Evolutionary conservation across 495 filamentous ascomycete genomes (phyloP), one percentile per base, ranked within the genome.

Genomic region (Podospora comata): DNA sequence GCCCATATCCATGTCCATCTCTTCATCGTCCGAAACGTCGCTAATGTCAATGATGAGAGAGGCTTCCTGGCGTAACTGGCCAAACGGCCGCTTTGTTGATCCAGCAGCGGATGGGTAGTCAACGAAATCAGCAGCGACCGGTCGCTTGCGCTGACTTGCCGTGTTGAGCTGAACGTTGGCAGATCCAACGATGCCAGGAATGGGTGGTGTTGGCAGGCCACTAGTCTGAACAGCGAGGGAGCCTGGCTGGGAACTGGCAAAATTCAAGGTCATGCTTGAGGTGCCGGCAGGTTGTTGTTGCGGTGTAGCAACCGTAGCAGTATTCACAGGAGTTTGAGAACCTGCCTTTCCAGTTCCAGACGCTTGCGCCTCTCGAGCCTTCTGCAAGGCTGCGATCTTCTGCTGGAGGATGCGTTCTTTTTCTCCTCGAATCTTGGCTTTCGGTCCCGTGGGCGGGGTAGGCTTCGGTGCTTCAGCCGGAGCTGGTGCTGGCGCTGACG

Each of bases 41-140:
- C 86, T 97, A 44, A 96, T 89, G 66, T 97, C 91, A 73, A 97
- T 97, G 30, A 92, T 83, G 18, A 91, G 74, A 11, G 78, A 80
- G 5, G 75, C 73, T 20, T 87, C 79, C 27, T 80, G 77, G n/a
- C 81, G 80, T 53, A 76, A 77, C 26, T 84, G 85, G 39, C 83
- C 86, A 68, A 90, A 90, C 18, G 86, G 84, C 62, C 88, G 86
- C 73, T 92, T 95, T 32, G 82, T 73, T n/a, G 83, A 75, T 18
- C 74, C 75, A 15, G 71, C 62, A 62, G 62, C 80, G 65, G 69
- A 68, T 4, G 87, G 80, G 67, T 87, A 87, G 57, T 83, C 82
- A 64, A 89, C 87, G 70, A 96, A 94, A 74, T 96, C 93, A 16
- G 91, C 85, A 48, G 93, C 93, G 57, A 91, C 90, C n/a, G 91